Evolutionary conservation across 768 basidiomycete species (phyloP).

Genomic region (Cystoderma amianthinum): DNA sequence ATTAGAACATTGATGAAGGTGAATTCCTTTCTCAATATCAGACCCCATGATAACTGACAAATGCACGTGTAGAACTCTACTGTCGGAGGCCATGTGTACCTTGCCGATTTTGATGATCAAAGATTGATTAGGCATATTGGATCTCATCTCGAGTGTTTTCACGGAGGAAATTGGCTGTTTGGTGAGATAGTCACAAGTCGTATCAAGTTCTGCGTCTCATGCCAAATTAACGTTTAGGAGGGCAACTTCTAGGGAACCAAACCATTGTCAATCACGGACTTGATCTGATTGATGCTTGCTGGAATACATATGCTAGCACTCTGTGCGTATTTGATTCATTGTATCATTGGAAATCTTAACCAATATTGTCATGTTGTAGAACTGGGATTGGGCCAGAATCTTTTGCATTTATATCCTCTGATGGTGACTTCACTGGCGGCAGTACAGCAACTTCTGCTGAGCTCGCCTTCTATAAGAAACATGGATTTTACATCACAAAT

Average conservation of each 20-base stretch:
- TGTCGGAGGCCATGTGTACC: constrained; percentile 54
- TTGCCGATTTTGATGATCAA: constrained; percentile 54
- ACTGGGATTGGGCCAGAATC: constrained; percentile 74
- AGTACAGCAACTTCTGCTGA: constrained; percentile 25
- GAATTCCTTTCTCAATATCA: too few relatives aligned
- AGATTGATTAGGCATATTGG: constrained; percentile 48
- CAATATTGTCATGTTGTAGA: constrained; percentile 21
- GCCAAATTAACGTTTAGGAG: constrained; percentile 34
- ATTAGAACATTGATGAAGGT: constrained; percentile 53
- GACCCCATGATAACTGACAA: neutral
- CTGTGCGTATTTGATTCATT: constrained; percentile 40
- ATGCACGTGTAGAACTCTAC: constrained; percentile 50
- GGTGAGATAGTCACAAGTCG: constrained; percentile 25
- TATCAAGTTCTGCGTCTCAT: too few relatives aligned
- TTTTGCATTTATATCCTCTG: constrained; percentile 56
- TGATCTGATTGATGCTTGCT: constrained; percentile 62
- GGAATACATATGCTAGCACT: constrained; percentile 75
- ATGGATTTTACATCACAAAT: constrained; percentile 60
- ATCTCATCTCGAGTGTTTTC: constrained; percentile 70
- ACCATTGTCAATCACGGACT: constrained; percentile 62
- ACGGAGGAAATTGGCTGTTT: constrained; percentile 74
- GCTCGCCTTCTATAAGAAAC: constrained; percentile 43
- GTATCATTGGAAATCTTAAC: neutral
- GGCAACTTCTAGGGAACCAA: constrained; percentile 60
- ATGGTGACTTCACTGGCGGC: constrained; percentile 55